Conservation (phyloP, 139 green algal species). For the Trebouxia sp. region DNA sequence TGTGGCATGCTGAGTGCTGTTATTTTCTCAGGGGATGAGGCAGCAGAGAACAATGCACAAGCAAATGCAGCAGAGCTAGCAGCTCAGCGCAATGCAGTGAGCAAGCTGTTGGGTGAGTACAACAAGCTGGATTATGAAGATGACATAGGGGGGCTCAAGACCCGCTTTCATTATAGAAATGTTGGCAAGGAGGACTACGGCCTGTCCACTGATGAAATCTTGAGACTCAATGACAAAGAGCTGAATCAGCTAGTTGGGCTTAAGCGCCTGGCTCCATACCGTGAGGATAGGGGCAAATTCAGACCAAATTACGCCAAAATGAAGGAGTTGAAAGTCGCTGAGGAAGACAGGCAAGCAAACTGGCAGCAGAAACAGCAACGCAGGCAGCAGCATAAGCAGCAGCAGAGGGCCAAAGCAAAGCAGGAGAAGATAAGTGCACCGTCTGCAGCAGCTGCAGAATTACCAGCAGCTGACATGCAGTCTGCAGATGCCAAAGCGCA, state of each 20-base stretch:
- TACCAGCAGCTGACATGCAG: conserved; percentile 12
- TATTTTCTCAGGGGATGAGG: background rate
- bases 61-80: conserved; percentile 13
- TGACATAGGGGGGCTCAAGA: conserved; percentile 71
- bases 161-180: conserved; percentile 66
- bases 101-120: conserved; percentile 87
- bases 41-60: background rate
- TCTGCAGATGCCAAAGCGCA: conserved; percentile 13
- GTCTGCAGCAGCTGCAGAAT: background rate
- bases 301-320: conserved; percentile 56
- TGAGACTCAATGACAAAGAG: conserved; percentile 78
- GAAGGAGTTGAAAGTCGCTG: conserved; percentile 32
- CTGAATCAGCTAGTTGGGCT: conserved; percentile 85
- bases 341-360: background rate
- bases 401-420: conserved; percentile 2
- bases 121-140: conserved; percentile 94
- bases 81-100: conserved; percentile 1
- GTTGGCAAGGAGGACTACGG: conserved; percentile 79
- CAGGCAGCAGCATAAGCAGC: background rate
- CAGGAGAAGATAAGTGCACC: background rate
- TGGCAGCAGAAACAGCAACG: conserved; percentile 32
- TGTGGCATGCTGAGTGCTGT: no score
- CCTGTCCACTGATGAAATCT: conserved; percentile 77
- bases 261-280: conserved; percentile 87
- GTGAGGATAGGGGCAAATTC: conserved; percentile 50